Evolutionary conservation across 495 filamentous ascomycete species (phyloP), one percentile per base, ranked within the genome.

Genomic region (Lentithecium fluviatile): DNA sequence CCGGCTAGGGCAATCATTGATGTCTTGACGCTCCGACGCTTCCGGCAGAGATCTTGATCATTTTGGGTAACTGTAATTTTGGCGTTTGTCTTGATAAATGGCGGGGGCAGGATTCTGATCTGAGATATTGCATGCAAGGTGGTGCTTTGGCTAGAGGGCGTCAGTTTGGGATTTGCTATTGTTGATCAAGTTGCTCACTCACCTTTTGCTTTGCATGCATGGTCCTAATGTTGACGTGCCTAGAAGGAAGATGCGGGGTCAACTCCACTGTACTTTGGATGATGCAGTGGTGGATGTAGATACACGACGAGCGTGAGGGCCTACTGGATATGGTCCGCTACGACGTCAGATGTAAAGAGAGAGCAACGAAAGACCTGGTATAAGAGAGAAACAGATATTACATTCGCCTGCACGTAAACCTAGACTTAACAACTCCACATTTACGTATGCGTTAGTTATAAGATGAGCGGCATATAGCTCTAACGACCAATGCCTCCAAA

Each of bases 341-440:
- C 29, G 29, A 20, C 24, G 56, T 51, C 21, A 13, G 46, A 50
- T 58, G 56, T 58, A 58, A 11, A 58, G 49, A 32, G 10, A 37
- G 24, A 49, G n/a, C 46, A 15, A 5, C 46, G 7, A 23, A 19
- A 23, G 46, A 23, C 4, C 40, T 0, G 54, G 25, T n/a, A 2
- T 40, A 50, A 21, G 50, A 50, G 45, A 56, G 32, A 24, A 40
- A 51, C 26, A 49, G 46, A 58, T 58, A 40, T 58, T n/a, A 26
- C 56, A 58, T 58, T 51, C 56, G 45, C 45, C 49, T 58, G 56
- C 56, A 24, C 15, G 32, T 47, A 17, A 50, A 32, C 40, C 26
- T 48, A 34, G 46, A 21, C 8, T 21, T 51, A 38, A 24, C 29
- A 4, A 3, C 4, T 32, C 29, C 4, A 32, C 29, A 32, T 32